Base-by-base conservation (phyloP, 2,329 filamentous ascomycete genomes). In the Calonectria fujianensis region DNA sequence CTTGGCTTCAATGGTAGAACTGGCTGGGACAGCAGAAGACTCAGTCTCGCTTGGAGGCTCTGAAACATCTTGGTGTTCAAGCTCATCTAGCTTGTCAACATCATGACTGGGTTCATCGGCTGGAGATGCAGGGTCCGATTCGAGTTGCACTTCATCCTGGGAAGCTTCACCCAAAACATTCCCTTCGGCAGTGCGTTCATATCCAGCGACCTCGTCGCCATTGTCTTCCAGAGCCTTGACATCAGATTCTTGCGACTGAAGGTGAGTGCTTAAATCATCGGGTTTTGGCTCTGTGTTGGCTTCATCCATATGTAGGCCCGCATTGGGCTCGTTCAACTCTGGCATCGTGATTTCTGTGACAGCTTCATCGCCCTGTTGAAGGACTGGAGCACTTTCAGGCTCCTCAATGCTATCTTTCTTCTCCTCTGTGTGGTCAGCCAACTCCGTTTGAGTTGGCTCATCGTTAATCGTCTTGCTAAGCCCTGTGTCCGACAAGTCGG, bases 331-430 rank as follows among this genome's bases (percentile, higher is more conserved):
- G 35, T 75, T 68, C 70, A 74, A 70, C 65, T 70, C 74, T 79
- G 72, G 74, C 77, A 78, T 78, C 75, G 77, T 76, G 73, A 73
- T 81, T 73, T 74, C 74, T 80, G 73, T 72, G 69, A 70, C 67
- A 74, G 39, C 50, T 37, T 76, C 35, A 48, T 75, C 72, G 57
- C 74, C 72, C 65, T 75, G 72, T 68, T 61, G 59, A 11, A 27
- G 67, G 27, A 39, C 39, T 66, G n/a, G 63, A 57, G 50, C 50
- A 39, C 18, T 61, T 45, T 29, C 24, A 37, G 27, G 61, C 52
- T 74, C 48, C 45, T 70, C 13, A 14, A 11, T 32, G 24, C 20
- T 37, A 64, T 65, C 54, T 16, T 74, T 29, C 18, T 72, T 64
- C 45, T 74, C 69, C 27, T 74, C 73, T n/a, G n/a, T 37, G 57